Evolutionary conservation across 2,329 filamentous ascomycete genomes (phyloP).

Genomic region (Neopestalotiopsis rosae): DNA sequence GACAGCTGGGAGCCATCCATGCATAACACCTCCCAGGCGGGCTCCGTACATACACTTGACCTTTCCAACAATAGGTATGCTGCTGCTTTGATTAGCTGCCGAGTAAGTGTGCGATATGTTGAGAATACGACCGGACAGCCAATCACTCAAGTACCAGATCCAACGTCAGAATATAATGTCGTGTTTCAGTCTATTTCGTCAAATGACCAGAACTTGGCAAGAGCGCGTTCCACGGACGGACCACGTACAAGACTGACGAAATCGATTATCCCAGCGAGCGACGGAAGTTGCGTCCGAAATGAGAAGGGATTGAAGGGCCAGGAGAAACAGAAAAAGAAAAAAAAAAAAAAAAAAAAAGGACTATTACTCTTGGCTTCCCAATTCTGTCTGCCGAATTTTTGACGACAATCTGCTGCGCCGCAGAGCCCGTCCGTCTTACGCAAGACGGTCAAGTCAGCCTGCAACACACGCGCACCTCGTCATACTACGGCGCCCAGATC

Average conservation of each 20-base stretch:
- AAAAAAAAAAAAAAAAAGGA: too few relatives aligned
- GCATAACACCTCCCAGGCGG: background rate
- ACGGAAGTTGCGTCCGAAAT: background rate
- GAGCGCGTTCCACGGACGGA: background rate
- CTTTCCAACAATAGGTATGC: background rate
- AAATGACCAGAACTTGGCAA: background rate
- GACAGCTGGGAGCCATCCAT: background rate
- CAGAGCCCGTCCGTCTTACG: background rate
- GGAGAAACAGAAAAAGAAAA: too few relatives aligned
- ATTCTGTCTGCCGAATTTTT: background rate
- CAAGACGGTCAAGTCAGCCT: background rate
- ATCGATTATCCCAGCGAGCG: background rate
- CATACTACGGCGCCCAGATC: background rate
- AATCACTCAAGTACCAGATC: background rate
- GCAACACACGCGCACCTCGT: slow-evolving; percentile 1
- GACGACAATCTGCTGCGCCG: background rate
- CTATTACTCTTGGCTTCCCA: background rate
- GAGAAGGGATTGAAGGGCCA: background rate
- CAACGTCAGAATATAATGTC: background rate
- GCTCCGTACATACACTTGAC: background rate
- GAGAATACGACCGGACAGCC: background rate
- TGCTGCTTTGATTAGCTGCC: background rate
- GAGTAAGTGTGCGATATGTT: background rate
- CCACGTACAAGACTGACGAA: background rate
- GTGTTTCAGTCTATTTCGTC: background rate